Evolutionary conservation across 225 moss, liverwort and hornwort species (phyloP).

Genomic region (Marchantia polymorpha): DNA sequence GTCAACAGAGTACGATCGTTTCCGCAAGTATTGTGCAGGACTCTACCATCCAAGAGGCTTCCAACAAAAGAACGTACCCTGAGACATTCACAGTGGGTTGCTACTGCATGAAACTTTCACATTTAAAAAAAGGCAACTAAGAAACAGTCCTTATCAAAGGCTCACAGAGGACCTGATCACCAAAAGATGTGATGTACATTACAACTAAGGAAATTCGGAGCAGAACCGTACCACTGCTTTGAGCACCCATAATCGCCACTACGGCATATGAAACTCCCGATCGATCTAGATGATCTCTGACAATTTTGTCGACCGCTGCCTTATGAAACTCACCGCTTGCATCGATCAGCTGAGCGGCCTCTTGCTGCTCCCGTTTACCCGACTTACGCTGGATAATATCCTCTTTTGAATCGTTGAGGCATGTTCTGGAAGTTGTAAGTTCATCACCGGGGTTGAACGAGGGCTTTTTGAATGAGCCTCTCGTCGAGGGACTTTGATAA

Average conservation of each 20-base stretch:
- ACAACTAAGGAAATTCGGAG: neutral
- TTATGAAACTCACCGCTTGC: slow-evolving; percentile 61
- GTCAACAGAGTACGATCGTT: neutral
- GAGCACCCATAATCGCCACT: slow-evolving; percentile 99
- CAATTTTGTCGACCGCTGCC: slow-evolving; percentile 56
- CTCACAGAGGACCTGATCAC: neutral
- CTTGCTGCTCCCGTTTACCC: slow-evolving; percentile 16
- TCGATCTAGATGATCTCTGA: slow-evolving; percentile 47
- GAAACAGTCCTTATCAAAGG: neutral
- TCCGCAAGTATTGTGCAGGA: neutral
- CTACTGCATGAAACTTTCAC: neutral
- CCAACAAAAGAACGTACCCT: neutral
- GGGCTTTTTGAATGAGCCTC: slow-evolving; percentile 20
- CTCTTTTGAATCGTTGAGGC: no score
- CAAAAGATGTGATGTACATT: neutral
- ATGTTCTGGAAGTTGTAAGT: no score
- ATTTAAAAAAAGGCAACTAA: neutral
- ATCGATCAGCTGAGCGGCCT: slow-evolving; percentile 69
- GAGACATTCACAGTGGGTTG: neutral
- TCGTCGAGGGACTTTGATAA: neutral
- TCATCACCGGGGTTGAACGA: slow-evolving; percentile 15
- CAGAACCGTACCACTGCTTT: slow-evolving; percentile 73
- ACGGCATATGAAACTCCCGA: slow-evolving; percentile 96
- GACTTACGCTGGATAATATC: no score
- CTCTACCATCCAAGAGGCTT: neutral